A percentile compares a stretch with the other conserved stretches of the same genome.
phyloP scores from a whole-genome alignment of 2,329 filamentous ascomycete genomes.

The Oidium heveae region DNA sequence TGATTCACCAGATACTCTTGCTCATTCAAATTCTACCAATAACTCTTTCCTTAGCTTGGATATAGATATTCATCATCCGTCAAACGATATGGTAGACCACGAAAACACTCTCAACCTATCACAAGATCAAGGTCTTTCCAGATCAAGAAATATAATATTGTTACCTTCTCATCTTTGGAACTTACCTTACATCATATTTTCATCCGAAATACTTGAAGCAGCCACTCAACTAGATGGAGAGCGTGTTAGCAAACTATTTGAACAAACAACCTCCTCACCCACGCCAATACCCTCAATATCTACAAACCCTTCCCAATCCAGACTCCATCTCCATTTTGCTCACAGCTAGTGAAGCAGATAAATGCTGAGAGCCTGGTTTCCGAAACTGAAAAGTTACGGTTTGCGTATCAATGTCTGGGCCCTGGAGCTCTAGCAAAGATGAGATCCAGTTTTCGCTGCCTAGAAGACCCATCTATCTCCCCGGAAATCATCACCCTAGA shows the following conservation, averaged over 20 bases:
- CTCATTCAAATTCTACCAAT: not conserved
- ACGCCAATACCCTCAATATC: not conserved
- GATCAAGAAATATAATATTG: not conserved
- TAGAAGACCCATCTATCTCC: not conserved
- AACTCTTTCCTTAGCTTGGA: not conserved
- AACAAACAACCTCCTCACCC: not conserved
- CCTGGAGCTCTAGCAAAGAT: not conserved
- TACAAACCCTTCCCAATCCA: not conserved
- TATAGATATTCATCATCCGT: too few relatives aligned
- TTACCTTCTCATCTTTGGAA: not conserved
- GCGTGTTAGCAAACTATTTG: not conserved
- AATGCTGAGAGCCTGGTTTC: not conserved
- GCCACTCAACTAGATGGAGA: not conserved
- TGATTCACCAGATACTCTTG: conserved; percentile 1
- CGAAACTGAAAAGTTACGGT: not conserved
- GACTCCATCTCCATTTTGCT: not conserved
- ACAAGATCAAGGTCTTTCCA: not conserved
- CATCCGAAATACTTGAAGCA: not conserved
- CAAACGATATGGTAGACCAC: too few relatives aligned
- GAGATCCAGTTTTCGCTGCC: not conserved
- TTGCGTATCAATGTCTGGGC: not conserved
- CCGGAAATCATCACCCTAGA: not conserved
- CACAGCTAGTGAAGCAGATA: not conserved
- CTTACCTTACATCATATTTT: not conserved
- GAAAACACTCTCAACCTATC: not conserved